Evolutionary conservation across 2,329 filamentous ascomycete species (phyloP).

Genomic region (Neonectria ditissima): DNA sequence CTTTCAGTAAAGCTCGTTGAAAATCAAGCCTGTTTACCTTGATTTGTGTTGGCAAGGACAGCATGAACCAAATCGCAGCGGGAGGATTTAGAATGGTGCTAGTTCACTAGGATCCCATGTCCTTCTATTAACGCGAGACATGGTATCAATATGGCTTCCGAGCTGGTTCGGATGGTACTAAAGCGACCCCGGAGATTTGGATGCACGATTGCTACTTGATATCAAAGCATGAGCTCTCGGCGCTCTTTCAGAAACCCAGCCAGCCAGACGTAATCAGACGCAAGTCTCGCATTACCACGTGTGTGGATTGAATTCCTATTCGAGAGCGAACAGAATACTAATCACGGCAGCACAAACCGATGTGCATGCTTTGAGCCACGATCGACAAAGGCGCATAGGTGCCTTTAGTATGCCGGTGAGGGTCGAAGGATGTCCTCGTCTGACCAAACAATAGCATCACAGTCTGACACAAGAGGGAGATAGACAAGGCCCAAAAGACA

Average conservation of each 20-base stretch:
- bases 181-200: too few species aligned
- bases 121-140: background rate
- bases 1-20: background rate
- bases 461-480: constrained; percentile 2
- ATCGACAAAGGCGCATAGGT: background rate
- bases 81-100: background rate
- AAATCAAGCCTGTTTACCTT: background rate
- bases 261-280: background rate
- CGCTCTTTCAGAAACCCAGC: background rate
- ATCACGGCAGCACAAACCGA: background rate
- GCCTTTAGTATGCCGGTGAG: background rate
- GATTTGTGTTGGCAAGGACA: constrained; percentile 8
- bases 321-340: background rate
- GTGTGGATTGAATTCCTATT: background rate
- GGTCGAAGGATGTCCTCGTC: constrained; percentile 5
- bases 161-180: too few species aligned
- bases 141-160: background rate
- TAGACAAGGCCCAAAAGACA: background rate
- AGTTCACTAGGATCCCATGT: background rate
- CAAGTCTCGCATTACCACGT: background rate
- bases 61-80: constrained; percentile 1
- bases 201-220: background rate
- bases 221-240: background rate
- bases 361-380: background rate
- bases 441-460: constrained; percentile 20